These are phyloP conservation scores for Lactarius evosmus DNA, from an alignment of 768 basidiomycete species.

Conservation along the genomic window DNA sequence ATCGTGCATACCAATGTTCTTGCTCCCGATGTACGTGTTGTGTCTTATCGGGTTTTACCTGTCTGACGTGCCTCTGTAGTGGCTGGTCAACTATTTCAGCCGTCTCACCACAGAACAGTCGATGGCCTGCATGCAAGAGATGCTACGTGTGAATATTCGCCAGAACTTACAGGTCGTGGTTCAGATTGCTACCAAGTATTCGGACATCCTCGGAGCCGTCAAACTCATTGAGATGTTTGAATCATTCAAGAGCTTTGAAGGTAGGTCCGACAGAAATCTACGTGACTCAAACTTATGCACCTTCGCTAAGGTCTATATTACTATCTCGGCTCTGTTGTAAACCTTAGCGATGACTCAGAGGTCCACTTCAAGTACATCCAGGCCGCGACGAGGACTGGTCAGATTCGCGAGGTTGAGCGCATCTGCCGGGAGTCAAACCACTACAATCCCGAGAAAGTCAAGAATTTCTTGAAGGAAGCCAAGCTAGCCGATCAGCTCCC, in stretches of 20 bases:
- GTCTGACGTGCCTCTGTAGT: conserved; percentile 45
- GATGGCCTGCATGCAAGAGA: conserved; percentile 93
- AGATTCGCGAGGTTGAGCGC: conserved; percentile 98
- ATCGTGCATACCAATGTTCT: conserved; percentile 89
- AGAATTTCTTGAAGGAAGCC: conserved; percentile 99
- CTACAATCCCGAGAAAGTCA: conserved; percentile 99
- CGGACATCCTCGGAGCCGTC: conserved; percentile 94
- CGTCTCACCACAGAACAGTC: conserved; percentile 96
- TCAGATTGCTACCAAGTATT: conserved; percentile 98
- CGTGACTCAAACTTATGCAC: neutral
- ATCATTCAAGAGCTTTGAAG: conserved; percentile 95
- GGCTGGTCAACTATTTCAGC: conserved; percentile 97
- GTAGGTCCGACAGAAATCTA: conserved; percentile 37
- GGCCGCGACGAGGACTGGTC: conserved; percentile 95
- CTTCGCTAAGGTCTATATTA: conserved; percentile 77
- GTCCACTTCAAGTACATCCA: conserved; percentile 99
- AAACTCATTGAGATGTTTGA: conserved; percentile 99
- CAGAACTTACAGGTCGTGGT: conserved; percentile 96
- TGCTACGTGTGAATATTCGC: conserved; percentile 94
- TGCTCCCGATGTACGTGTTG: conserved; percentile 65
- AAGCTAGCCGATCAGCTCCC: conserved; percentile 95
- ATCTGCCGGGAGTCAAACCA: conserved; percentile 96
- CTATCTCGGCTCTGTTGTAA: conserved; percentile 97
- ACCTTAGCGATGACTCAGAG: conserved; percentile 92
- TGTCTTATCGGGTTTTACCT: neutral